phyloP scores from a whole-genome alignment of 2,329 filamentous ascomycete genomes.

The Fusarium decemcellulare region DNA sequence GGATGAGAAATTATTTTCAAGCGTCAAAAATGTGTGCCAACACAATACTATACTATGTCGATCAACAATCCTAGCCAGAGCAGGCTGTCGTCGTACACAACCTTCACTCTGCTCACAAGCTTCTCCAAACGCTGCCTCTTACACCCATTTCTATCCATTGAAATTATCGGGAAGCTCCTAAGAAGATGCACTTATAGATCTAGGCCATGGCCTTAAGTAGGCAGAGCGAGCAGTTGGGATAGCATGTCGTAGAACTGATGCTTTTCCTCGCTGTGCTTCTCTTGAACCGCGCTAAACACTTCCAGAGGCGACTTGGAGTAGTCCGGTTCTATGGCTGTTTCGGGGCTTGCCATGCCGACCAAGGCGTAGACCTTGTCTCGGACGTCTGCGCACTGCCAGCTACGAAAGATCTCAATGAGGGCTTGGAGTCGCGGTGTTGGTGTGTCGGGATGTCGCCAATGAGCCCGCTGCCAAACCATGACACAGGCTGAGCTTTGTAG shows the following conservation, averaged over 20 bases:
- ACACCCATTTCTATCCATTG: too few species aligned
- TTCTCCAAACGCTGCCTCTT: too few species aligned
- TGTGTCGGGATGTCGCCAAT: background rate
- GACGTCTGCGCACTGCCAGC: background rate
- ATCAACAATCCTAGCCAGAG: too few species aligned
- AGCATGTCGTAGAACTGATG: background rate
- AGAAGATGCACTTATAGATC: too few species aligned
- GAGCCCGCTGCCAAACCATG: background rate
- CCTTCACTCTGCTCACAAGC: too few species aligned
- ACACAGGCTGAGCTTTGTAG: background rate
- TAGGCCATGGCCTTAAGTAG: too few species aligned
- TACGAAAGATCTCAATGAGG: background rate
- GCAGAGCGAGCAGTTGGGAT: too few species aligned
- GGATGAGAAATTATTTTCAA: too few species aligned
- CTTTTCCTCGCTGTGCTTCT: background rate
- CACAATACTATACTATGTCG: too few species aligned
- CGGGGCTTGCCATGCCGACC: background rate
- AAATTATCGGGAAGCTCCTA: too few species aligned
- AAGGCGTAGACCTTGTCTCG: background rate
- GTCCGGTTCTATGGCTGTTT: background rate
- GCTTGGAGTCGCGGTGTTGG: background rate
- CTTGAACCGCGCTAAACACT: background rate
- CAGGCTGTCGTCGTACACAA: too few species aligned
- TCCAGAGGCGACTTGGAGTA: background rate
- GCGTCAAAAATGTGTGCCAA: too few species aligned